Base-by-base conservation (phyloP, 2,329 filamentous ascomycete genomes). In the Alternaria ethzedia region DNA sequence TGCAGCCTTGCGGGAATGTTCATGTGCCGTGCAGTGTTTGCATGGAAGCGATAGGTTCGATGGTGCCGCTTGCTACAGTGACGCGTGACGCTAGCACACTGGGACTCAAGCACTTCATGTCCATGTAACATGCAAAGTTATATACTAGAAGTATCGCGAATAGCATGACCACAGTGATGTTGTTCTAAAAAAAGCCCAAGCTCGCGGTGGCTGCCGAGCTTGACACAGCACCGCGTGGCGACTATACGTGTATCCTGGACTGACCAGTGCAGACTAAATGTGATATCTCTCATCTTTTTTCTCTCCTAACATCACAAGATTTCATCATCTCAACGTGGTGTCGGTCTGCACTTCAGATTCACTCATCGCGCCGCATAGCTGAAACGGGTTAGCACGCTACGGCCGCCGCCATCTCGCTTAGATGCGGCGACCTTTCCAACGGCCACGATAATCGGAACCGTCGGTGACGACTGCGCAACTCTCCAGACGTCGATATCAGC, bases 401-500 rank as follows among this genome's bases (percentile, higher is more conserved):
- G 41, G 47, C 47, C 44, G 47, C 47, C 44, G 12, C 11, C 43
- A 47, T 50, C 56, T 67, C 64, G 62, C 59, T 65, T 65, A 65
- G 51, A 32, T 30, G 58, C 65, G 59, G 65, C 55, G 62, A 36
- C 21, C 25, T 36, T 17, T 23, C n/a, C 15, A 30, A 55, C 54
- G 28, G 28, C 26, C 47, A 54, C 44, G 25, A 55, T 23, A 49
- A 36, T 64, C 62, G 59, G 59, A 65, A 59, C 52, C 58, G 64
- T 56, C 64, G 62, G 64, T 47, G 59, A 59, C 45, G 61, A 59
- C 28, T 50, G 49, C 26, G 28, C 56, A 30, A 46, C 20, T 1
- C 47, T 57, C 32, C 32, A 59, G 36, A 58, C 23, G 26, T 44
- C 26, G 23, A 63, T 57, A 66, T 71, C 69, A 73, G 58, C 60